Evolutionary conservation across 1,284 basidiomycete genomes (phyloP), one percentile per base, ranked within the genome.

Genomic region (Malassezia yamatoensis): DNA sequence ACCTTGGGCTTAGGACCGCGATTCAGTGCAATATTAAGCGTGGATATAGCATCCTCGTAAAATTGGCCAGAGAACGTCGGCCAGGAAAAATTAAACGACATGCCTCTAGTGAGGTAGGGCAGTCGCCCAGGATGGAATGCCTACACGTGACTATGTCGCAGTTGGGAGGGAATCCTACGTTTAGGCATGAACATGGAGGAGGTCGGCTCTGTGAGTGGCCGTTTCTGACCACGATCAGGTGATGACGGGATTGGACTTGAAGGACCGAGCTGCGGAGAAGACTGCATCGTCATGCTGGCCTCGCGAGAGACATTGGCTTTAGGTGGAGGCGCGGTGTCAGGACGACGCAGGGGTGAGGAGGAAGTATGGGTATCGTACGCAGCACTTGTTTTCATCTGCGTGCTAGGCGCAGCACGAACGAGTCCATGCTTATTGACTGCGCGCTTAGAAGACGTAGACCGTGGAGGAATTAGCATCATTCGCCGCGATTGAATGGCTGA

Each of bases 51-150:
- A 54, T 69, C 64, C 85, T 66, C 90, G 62, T 65, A 65, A 46
- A 68, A 66, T 48, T 63, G 59, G 4, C 59, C 54, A 21, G 89
- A 93, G 79, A 99, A 99, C 33, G 77, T 76, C 45, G 89, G 88
- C 94, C 94, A 99, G 77, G 88, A 82, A 79, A 99, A 98, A 60
- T 86, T 85, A 79, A 98, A 98, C 43, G 90, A 93, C 91, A 96
- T 96, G 20, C 45, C 21, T 40, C 34, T 32, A 18, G 18, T 32
- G 24, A 21, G 18, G 12, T 13, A 21, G n/a, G 12, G 24, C 11
- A 20, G 24, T 47, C 33, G 32, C 12, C 16, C n/a, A 6, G 18
- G 15, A 6, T 24, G 18, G 16, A 16, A 43, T 32, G 13, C 15
- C 43, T 45, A 29, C 43, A 45, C 43, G 43, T 45, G 43, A 45